Base-by-base conservation (phyloP, 192 early-diverging fungal genomes). In the Coemansia sp. region DNA sequence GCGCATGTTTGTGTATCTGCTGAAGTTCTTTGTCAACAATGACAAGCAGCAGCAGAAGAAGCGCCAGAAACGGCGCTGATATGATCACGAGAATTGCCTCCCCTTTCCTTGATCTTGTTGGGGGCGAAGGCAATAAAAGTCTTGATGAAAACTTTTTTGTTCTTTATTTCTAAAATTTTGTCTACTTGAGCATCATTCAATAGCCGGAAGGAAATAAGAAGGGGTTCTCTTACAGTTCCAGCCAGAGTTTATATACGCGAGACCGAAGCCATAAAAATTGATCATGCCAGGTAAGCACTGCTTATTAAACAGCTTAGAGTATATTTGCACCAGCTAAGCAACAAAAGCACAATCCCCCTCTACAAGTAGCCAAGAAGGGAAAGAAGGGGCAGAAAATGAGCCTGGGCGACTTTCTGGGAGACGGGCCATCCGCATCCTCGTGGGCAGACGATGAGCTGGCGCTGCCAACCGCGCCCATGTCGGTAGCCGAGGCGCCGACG, bases 361-460 rank as follows among this genome's bases (percentile, higher is more conserved):
- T n/a, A n/a, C n/a, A n/a, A n/a, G n/a, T n/a, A n/a, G n/a, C n/a
- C n/a, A 91, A 94, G 78, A 94, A 94, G 81, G 86, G 78, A 44
- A 44, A 36, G 43, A 78, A 78, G 57, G 68, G 60, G 18, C 59
- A 71, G 35, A 85, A 88, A 72, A 91, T 97, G 92, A 87, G 85
- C 53, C 85, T 97, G 73, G 79, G 65, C 40, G 87, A 87, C 72
- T 97, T 97, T 72, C 71, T 81, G 50, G 58, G 19, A 11, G 60
- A 65, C 20, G 41, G 43, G 0, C 53, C 58, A 0, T 49, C 69
- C 18, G 46, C 53, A 2, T 50, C 30, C 28, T 71, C 88, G 33
- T 96, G 94, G 93, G 94, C 95, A 58, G 95, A 97, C 83, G 93
- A 97, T 67, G 86, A 92, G 58, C 72, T 83, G 16, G 88, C 86